Percentiles rank a stretch among this genome's conserved stretches.
Evolutionary conservation across 2,329 filamentous ascomycete genomes (phyloP).

Genomic region (Pestalotiopsis sp.): DNA sequence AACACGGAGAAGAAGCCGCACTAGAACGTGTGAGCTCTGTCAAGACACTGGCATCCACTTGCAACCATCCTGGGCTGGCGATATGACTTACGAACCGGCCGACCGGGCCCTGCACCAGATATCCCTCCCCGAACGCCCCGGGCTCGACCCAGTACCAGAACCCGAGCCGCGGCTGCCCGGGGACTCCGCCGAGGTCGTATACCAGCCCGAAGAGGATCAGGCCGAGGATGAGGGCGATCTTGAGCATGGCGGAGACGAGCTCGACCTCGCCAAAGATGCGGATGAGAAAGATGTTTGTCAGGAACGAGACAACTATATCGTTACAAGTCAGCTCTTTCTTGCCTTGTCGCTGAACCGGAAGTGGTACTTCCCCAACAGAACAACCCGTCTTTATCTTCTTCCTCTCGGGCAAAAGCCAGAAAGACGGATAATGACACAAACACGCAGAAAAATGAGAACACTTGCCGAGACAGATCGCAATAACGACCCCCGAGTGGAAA

Average conservation of each 20-base stretch:
- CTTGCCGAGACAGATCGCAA: constrained; percentile 31
- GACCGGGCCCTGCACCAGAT: constrained; percentile 31
- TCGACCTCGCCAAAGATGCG: constrained; percentile 14
- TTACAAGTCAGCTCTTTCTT: background rate
- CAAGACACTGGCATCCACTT: background rate
- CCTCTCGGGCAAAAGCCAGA: no score
- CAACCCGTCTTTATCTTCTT: background rate
- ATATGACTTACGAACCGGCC: constrained; percentile 32
- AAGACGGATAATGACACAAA: background rate
- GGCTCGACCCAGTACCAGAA: constrained; percentile 54
- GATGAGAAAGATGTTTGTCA: constrained; percentile 9
- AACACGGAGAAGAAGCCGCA: constrained; percentile 37
- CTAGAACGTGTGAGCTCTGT: background rate
- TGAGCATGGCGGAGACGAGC: constrained; percentile 11
- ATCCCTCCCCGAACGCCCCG: constrained; percentile 48
- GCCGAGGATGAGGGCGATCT: constrained; percentile 46
- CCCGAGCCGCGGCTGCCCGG: constrained; percentile 50
- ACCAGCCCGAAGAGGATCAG: constrained; percentile 50
- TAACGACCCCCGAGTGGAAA: constrained; percentile 12
- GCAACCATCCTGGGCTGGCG: background rate
- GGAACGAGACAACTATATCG: background rate
- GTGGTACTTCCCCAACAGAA: background rate
- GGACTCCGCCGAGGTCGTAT: constrained; percentile 51
- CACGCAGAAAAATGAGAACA: background rate
- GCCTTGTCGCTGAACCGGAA: background rate